phyloP scores from a whole-genome alignment of 2,329 filamentous ascomycete genomes.

The Cryphonectria parasitica region DNA sequence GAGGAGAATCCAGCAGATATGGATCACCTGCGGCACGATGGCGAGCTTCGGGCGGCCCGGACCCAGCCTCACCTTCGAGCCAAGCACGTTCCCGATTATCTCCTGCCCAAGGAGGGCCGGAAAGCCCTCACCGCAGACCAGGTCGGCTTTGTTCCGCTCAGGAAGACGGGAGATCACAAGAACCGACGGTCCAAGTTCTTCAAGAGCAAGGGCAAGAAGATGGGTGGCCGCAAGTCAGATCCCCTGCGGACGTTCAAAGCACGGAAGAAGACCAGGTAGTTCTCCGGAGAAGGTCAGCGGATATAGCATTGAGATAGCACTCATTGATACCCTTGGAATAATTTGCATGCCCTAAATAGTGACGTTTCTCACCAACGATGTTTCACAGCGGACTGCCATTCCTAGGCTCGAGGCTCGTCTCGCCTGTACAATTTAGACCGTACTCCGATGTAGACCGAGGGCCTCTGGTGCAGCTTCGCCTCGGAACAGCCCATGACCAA shows the following conservation, averaged over 20 bases:
- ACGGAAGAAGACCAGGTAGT: conserved; percentile 47
- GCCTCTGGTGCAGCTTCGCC: conserved; percentile 16
- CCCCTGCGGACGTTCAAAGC: conserved; percentile 88
- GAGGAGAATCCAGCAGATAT: conserved; percentile 95
- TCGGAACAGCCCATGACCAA: background rate
- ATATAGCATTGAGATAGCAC: conserved; percentile 1
- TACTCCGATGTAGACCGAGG: background rate
- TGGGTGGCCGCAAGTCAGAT: conserved; percentile 70
- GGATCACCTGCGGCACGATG: conserved; percentile 85
- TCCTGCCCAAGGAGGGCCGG: conserved; percentile 78
- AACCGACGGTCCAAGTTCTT: conserved; percentile 44
- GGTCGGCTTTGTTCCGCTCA: conserved; percentile 76
- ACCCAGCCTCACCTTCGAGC: conserved; percentile 83
- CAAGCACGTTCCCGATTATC: conserved; percentile 84
- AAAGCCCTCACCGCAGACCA: conserved; percentile 67
- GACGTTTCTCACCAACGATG: background rate
- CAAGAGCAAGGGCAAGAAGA: conserved; percentile 51
- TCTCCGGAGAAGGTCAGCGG: background rate
- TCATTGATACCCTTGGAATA: conserved; percentile 11
- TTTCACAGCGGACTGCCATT: background rate
- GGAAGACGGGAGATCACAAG: conserved; percentile 55
- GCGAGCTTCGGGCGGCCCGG: conserved; percentile 79
- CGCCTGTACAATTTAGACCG: background rate
- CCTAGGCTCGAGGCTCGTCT: background rate
- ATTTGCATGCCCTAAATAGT: background rate